A percentile compares a stretch with the other conserved stretches of the same genome.
Conservation (phyloP, 495 filamentous ascomycete species). For the Penicillium alfredii region DNA sequence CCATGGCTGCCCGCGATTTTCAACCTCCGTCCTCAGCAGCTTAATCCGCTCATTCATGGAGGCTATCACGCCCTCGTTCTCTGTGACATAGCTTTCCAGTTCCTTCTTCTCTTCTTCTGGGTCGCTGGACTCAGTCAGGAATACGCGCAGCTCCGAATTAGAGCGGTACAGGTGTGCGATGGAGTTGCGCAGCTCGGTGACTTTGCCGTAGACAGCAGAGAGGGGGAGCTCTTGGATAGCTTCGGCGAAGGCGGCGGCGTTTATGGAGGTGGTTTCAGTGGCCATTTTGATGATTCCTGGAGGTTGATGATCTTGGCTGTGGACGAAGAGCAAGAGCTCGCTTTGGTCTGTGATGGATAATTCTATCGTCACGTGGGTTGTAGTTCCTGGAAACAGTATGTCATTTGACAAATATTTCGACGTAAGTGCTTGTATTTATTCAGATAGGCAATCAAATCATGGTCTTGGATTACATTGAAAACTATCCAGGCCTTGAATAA, state of each 20-base stretch:
- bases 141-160: constrained; percentile 65
- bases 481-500: no score
- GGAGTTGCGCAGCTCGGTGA: constrained; percentile 73
- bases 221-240: constrained; percentile 70
- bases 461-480: no score
- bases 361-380: no score
- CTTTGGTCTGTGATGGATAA: no score
- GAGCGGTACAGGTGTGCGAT: constrained; percentile 76
- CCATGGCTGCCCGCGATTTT: constrained; percentile 68
- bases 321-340: no score
- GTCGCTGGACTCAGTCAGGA: constrained; percentile 43
- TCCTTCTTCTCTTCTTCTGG: constrained; percentile 60
- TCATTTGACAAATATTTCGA: no score
- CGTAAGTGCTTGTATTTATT: no score
- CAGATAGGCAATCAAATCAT: no score
- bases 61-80: constrained; percentile 69
- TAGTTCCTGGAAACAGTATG: no score
- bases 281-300: constrained; percentile 37
- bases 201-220: constrained; percentile 68
- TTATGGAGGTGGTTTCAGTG: constrained; percentile 30
- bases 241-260: constrained; percentile 46
- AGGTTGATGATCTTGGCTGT: no score
- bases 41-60: constrained; percentile 68
- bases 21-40: constrained; percentile 67
- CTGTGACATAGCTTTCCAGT: constrained; percentile 39